These are phyloP conservation scores for Avena atlantica DNA, from an alignment of 176 grass and related monocot genomes.

Conservation along the genomic window DNA sequence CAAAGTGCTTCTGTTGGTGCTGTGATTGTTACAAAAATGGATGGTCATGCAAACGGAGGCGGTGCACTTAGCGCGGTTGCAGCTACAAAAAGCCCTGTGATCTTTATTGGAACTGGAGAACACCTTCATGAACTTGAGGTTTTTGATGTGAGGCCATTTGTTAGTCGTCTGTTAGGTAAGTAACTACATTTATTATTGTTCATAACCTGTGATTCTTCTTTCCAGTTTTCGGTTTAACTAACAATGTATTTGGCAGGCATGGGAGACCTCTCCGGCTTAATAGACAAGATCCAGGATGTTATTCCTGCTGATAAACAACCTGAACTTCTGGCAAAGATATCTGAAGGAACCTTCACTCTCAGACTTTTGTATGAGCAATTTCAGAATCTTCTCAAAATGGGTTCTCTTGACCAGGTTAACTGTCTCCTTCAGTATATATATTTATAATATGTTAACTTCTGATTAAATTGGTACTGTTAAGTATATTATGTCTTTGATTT, in stretches of 20 bases:
- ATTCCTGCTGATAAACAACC: slow-evolving; percentile 94
- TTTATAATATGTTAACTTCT: neutral
- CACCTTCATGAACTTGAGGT: slow-evolving; percentile 89
- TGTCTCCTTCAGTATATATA: slow-evolving; percentile 1
- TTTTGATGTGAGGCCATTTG: slow-evolving; percentile 94
- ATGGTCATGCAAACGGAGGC: slow-evolving; percentile 91
- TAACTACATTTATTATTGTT: slow-evolving; percentile 13
- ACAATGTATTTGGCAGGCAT: slow-evolving; percentile 54
- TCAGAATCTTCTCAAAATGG: slow-evolving; percentile 93
- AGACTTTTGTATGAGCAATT: slow-evolving; percentile 93
- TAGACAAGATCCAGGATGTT: slow-evolving; percentile 97
- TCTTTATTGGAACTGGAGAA: slow-evolving; percentile 98
- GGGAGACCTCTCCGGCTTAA: slow-evolving; percentile 92
- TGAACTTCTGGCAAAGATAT: slow-evolving; percentile 79
- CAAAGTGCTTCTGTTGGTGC: slow-evolving; percentile 96
- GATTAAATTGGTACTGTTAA: neutral
- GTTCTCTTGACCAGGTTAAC: slow-evolving; percentile 83
- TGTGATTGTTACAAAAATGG: slow-evolving; percentile 98
- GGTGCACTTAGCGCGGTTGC: slow-evolving; percentile 94
- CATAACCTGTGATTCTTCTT: slow-evolving; percentile 18
- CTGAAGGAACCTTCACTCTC: slow-evolving; percentile 96
- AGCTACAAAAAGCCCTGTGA: slow-evolving; percentile 96
- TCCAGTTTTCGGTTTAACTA: neutral
- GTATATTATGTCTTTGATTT: neutral
- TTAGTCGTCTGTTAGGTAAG: slow-evolving; percentile 86